These are phyloP conservation scores for Nothophytophthora sp. DNA, from an alignment of 352 stramenopile species.

Conservation along the genomic window DNA sequence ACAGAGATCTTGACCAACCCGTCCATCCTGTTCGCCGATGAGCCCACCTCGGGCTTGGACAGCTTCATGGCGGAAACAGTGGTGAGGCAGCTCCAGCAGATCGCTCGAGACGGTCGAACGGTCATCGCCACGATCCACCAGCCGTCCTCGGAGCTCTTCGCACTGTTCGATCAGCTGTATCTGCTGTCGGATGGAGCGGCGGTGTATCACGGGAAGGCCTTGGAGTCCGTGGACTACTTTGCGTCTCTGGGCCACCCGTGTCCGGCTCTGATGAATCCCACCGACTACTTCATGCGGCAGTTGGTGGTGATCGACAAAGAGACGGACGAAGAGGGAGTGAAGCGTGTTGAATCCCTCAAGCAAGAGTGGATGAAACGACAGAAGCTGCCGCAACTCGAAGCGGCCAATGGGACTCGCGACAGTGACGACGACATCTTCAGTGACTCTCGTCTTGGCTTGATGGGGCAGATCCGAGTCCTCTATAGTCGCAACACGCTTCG, in stretches of 20 bases:
- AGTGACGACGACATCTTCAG: conserved; percentile 1
- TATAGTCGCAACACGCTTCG: conserved; percentile 36
- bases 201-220: conserved; percentile 53
- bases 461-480: conserved; percentile 35
- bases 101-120: conserved; percentile 79
- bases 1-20: conserved; percentile 87
- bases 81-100: conserved; percentile 45
- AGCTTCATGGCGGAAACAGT: conserved; percentile 58
- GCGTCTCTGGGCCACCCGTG: conserved; percentile 36
- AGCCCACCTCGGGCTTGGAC: conserved; percentile 70
- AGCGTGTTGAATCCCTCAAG: conserved; percentile 42
- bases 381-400: conserved; percentile 5
- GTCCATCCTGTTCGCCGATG: conserved; percentile 85
- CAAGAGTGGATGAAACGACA: conserved; percentile 27
- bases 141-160: conserved; percentile 60
- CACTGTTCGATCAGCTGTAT: conserved; percentile 57
- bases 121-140: conserved; percentile 90
- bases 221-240: conserved; percentile 52
- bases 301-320: conserved; percentile 54
- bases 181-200: conserved; percentile 44
- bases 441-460: conserved; percentile 17
- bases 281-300: conserved; percentile 70
- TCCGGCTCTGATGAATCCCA: conserved; percentile 48
- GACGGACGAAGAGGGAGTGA: conserved; percentile 29
- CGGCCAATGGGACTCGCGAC: background rate